These are phyloP conservation scores for Irpex sp. DNA, from an alignment of 1,284 basidiomycete species.

Conservation along the genomic window DNA sequence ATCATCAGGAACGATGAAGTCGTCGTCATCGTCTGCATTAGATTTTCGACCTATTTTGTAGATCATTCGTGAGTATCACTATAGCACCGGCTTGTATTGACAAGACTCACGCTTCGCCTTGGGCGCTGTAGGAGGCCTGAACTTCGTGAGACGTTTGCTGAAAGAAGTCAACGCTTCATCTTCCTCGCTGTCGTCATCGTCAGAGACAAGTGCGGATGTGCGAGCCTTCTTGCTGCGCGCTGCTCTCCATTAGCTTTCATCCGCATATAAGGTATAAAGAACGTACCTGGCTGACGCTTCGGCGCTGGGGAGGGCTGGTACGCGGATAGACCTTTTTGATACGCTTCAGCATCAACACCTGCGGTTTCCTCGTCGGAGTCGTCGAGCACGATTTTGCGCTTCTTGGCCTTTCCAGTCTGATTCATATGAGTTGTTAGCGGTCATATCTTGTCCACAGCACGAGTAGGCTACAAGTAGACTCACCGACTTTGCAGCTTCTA, in stretches of 20 bases:
- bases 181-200: constrained; percentile 40
- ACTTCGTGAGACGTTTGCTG: constrained; percentile 52
- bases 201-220: constrained; percentile 35
- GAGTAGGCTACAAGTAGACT: constrained; percentile 10
- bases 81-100: neutral
- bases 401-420: constrained; percentile 32
- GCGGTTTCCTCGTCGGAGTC: constrained; percentile 64
- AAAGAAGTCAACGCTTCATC: constrained; percentile 39
- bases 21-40: constrained; percentile 48
- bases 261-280: neutral
- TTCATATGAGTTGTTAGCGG: neutral
- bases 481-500: constrained; percentile 25
- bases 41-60: constrained; percentile 31
- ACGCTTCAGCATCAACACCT: constrained; percentile 18
- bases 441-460: neutral
- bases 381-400: constrained; percentile 63
- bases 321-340: constrained; percentile 21
- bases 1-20: constrained; percentile 61
- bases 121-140: constrained; percentile 51
- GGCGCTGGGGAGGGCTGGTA: constrained; percentile 20
- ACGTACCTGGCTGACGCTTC: constrained; percentile 1
- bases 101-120: constrained; percentile 32
- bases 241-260: neutral
- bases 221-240: constrained; percentile 47
- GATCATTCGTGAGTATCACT: neutral